Base-by-base conservation (phyloP, 2,329 filamentous ascomycete genomes). In the Clarireedia paspali region DNA sequence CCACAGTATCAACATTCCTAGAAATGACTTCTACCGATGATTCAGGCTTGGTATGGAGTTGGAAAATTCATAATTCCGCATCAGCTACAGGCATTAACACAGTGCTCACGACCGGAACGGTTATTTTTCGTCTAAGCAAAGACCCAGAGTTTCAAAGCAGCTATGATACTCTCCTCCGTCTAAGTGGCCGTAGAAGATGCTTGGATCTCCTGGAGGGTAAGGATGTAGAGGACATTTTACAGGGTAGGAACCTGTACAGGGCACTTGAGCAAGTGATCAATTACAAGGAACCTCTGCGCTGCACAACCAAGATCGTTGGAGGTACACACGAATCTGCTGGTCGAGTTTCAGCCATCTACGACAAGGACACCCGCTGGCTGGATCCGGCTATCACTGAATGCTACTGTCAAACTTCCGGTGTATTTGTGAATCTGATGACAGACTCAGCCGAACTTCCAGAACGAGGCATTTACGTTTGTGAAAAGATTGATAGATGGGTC, bases 371-470 rank as follows among this genome's bases (percentile, higher is more conserved):
- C 17, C 17, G 17, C 57, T 70, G 20, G 46, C 47, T 46, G 27
- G 57, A 59, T 34, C 14, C 47, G n/a, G 23, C 12, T 23, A 34
- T 59, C 9, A 47, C 58, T 9, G 73, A 75, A 49, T 56, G 47
- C 2, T 70, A 73, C 57, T 60, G 68, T 36, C 73, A 74, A 57
- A 65, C 73, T 0, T 70, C 49, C 15, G 72, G 72, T 3, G 64
- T 74, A 2, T 73, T 58, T 50, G 63, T 69, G 6, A 75, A 74
- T 58, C 63, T 59, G 55, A 69, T 74, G 70, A 65, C 64, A 0
- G 64, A 71, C 17, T 20, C 17, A 20, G 17, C 17, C 6, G 39
- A 53, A 5, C 23, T 17, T 15, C 36, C 49, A 1, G 34, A 59
- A 0, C 53, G 39, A 0, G 69, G 70, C 27, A 69, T 74, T 36